Evolutionary conservation across 202 grass and related monocot genomes (phyloP), one percentile per base, ranked within the genome.

Genomic region (Carex sylvatica): DNA sequence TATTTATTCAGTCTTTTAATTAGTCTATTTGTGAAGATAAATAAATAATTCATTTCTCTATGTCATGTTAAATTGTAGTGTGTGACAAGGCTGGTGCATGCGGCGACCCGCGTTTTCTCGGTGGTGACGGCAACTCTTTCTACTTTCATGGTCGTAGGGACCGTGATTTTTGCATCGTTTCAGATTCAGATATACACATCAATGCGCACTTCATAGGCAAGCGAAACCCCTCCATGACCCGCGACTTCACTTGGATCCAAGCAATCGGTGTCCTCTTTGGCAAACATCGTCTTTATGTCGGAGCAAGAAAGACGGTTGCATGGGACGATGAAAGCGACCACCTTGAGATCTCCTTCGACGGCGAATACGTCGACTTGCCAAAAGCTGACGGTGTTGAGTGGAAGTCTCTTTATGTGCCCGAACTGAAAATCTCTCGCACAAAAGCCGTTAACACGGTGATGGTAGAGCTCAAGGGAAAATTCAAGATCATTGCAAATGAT

Each of bases 131-230:
- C 78, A 92, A 88, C 85, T 84, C 61, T 86, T 97, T 94, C 92
- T 97, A 91, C 90, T 97, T 97, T 88, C 94, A 97, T 76, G 94
- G 94, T 20, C 83, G 83, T 4, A 94, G 86, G 67, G 87, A 87
- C 52, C 38, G 73, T 1, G 85, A 97, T 79, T 93, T 98, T 82
- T 92, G 85, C 84, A 65, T 98, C 36, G 19, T 94, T 73, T 86
- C 92, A 49, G 92, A 94, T 80, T 16, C 69, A 36, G 33, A 70
- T 38, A 84, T 97, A 35, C 92, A 97, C 84, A 90, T 97, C 90
- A 94, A 97, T 80, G 90, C 84, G 0, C 88, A 94, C 85, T 94
- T 97, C 84, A 93, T 97, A 82, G 95, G 88, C 40, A 91, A 89
- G 60, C 90, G 46, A 30, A 84, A 87, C 82, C 3, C 76, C 1